Percentiles rank a stretch among this genome's conserved stretches.
phyloP scores from a whole-genome alignment of 1,284 basidiomycete species.

The Thecaphora frezii region DNA sequence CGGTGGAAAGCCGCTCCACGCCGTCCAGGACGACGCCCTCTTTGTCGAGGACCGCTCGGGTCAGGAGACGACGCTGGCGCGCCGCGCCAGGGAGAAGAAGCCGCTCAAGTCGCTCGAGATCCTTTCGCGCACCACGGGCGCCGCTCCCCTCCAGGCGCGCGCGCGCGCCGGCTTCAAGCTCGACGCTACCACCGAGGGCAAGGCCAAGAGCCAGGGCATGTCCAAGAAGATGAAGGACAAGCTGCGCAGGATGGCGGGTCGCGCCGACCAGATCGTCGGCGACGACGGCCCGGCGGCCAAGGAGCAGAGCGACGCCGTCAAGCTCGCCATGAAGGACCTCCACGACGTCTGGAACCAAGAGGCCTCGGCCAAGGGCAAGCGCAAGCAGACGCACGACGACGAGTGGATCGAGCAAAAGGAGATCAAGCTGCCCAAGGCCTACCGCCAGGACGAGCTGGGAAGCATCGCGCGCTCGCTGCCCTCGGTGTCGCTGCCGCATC shows the following conservation, averaged over 20 bases:
- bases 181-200: slow-evolving; percentile 12
- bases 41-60: slow-evolving; percentile 61
- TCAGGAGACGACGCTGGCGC: slow-evolving; percentile 34
- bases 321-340: slow-evolving; percentile 10
- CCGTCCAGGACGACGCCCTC: slow-evolving; percentile 13
- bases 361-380: slow-evolving; percentile 17
- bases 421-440: slow-evolving; percentile 15
- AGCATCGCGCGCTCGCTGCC: slow-evolving; percentile 58
- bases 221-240: slow-evolving; percentile 36
- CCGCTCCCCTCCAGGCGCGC: slow-evolving; percentile 67
- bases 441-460: slow-evolving; percentile 13
- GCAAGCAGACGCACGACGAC: slow-evolving; percentile 1
- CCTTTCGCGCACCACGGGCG: slow-evolving; percentile 72
- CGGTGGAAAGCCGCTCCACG: slow-evolving; percentile 7
- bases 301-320: slow-evolving; percentile 8
- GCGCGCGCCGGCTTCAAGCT: slow-evolving; percentile 59
- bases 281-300: slow-evolving; percentile 14
- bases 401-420: slow-evolving; percentile 12
- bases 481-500: slow-evolving; percentile 75
- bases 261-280: slow-evolving; percentile 7
- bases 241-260: slow-evolving; percentile 30
- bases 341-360: slow-evolving; percentile 25
- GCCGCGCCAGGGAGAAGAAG: slow-evolving; percentile 58
- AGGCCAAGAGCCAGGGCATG: slow-evolving; percentile 21
- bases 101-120: slow-evolving; percentile 78